Conservation (phyloP, 495 filamentous ascomycete species). For the Neurospora sp. region DNA sequence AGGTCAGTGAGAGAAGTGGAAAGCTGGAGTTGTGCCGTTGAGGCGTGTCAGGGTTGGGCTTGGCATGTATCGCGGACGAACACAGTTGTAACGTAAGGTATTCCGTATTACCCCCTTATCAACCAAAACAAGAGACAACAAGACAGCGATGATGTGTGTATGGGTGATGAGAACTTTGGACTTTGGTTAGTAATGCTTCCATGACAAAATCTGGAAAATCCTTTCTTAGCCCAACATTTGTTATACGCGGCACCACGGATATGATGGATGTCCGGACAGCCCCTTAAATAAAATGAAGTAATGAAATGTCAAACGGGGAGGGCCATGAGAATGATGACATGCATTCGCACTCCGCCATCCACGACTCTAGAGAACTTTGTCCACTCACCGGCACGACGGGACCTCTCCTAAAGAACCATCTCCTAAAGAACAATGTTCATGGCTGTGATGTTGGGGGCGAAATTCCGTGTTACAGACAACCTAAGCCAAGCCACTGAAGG, state of each 20-base stretch:
- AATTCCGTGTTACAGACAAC: conserved; percentile 1
- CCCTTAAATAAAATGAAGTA: neutral
- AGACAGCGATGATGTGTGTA: neutral
- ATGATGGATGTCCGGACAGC: neutral
- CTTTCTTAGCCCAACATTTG: neutral
- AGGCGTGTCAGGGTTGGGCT: neutral
- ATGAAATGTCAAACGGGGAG: neutral
- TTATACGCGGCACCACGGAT: neutral
- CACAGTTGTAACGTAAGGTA: neutral
- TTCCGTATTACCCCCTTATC: neutral
- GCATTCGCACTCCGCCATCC: neutral
- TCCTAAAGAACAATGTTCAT: no score
- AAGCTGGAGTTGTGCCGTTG: neutral
- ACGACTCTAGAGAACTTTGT: neutral
- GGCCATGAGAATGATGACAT: neutral
- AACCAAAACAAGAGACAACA: neutral
- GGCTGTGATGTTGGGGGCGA: neutral
- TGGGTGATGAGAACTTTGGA: neutral
- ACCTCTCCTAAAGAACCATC: neutral
- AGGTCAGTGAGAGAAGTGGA: neutral
- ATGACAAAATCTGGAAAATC: neutral
- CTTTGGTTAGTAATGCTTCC: neutral
- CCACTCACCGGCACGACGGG: neutral
- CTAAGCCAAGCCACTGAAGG: neutral
- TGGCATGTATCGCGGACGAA: neutral